phyloP scores from a whole-genome alignment of 2,329 filamentous ascomycete species.

The Bipolaris sorokiniana region DNA sequence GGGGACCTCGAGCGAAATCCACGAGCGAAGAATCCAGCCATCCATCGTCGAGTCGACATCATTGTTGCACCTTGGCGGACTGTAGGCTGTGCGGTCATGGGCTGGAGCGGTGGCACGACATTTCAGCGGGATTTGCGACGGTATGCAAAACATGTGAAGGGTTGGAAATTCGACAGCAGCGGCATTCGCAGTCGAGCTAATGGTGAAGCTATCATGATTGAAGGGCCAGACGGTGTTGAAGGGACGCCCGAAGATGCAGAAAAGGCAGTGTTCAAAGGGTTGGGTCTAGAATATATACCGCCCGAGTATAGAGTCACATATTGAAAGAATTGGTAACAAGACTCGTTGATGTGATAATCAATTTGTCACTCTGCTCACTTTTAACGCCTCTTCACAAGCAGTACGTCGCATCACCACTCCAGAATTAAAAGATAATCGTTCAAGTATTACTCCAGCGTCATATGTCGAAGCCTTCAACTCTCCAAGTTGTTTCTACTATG shows the following conservation, averaged over 20 bases:
- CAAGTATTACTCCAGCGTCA: not conserved
- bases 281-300: conserved; percentile 64
- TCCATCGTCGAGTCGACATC: conserved; percentile 87
- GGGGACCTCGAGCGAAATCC: conserved; percentile 45
- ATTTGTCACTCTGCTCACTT: not conserved
- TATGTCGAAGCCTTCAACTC: not conserved
- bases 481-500: not conserved
- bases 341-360: not conserved
- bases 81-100: conserved; percentile 83
- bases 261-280: conserved; percentile 75
- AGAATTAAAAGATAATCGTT: no score
- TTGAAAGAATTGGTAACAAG: conserved; percentile 28
- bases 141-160: conserved; percentile 74
- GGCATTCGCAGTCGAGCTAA: conserved; percentile 73
- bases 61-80: conserved; percentile 89
- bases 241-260: conserved; percentile 74
- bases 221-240: conserved; percentile 55
- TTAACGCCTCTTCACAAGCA: not conserved
- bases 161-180: conserved; percentile 89
- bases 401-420: not conserved
- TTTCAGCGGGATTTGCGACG: conserved; percentile 85
- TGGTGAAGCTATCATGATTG: conserved; percentile 75
- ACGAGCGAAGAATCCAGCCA: conserved; percentile 68
- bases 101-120: conserved; percentile 88
- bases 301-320: conserved; percentile 55